Base-by-base conservation (phyloP, 306 rosid genomes). In the Glycine latifolia region DNA sequence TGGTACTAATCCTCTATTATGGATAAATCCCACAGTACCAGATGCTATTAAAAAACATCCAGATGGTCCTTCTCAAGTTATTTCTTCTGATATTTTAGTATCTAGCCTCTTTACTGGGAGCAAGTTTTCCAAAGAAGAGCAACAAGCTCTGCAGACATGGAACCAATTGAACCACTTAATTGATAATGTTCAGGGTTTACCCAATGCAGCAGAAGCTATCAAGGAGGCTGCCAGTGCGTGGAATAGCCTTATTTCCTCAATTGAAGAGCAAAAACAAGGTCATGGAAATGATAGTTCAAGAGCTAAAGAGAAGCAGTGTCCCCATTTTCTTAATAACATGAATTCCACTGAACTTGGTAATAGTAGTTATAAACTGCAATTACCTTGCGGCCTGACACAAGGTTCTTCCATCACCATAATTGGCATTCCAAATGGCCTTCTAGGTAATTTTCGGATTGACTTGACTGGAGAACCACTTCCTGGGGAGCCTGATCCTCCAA, bases 301-400 rank as follows among this genome's bases (percentile, higher is more conserved):
- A 88, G 82, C 83, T 46, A 92, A 88, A 84, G 97, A 83, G 87
- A 95, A 95, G 76, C 99, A 95, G 76, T 96, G 99, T 56, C 99
- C 98, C 52, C 93, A 96, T 83, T 96, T 93, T 88, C 97, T 93
- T 50, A 90, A 85, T 78, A 90, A 92, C 70, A 87, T 92, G 97
- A 89, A 91, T 69, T 89, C 90, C 61, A 78, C 91, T 13, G 93
- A 94, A 72, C 79, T 87, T 66, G 86, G 89, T 63, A 86, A 81
- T 79, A 82, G 82, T 70, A 81, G 86, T 53, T 90, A 92, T 84
- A 88, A 87, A 82, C 79, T 96, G 86, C 89, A 82, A 71, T 82
- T 90, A 76, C 98, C 97, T 77, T 96, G 99, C 89, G 99, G 99
- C 74, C 92, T 96, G 67, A 96, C 98, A 74, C 98, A 96, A 87